Evolutionary conservation across 116 monocot genomes (phyloP).

Genomic region (Cymodocea nodosa): DNA sequence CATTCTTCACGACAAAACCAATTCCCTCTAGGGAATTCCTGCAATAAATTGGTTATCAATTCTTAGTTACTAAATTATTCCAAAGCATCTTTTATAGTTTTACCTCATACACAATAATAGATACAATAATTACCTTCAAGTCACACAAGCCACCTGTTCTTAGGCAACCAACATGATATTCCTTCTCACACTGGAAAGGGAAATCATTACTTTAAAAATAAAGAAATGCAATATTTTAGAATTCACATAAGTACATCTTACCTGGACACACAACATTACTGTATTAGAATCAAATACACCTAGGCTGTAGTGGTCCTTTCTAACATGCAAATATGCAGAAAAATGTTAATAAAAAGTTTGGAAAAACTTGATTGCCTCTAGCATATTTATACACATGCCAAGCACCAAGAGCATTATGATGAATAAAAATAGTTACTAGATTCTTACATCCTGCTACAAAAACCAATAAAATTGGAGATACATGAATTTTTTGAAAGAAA

Average conservation of each 20-base stretch:
- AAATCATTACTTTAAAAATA: conserved; percentile 3
- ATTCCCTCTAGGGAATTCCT: conserved; percentile 16
- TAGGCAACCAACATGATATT: conserved; percentile 21
- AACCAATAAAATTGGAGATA: not conserved
- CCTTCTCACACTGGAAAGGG: conserved; percentile 22
- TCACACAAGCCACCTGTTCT: conserved; percentile 10
- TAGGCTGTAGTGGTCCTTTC: conserved; percentile 8
- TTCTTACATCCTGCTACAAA: not conserved
- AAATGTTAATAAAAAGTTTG: not conserved
- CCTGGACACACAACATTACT: conserved; percentile 19
- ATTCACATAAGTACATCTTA: not conserved
- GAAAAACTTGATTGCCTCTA: too few relatives aligned
- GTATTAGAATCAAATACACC: conserved; percentile 15
- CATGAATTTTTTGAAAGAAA: not conserved
- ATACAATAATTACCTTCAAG: conserved; percentile 9
- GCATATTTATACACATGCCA: too few relatives aligned
- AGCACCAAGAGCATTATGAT: too few relatives aligned
- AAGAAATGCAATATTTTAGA: not conserved
- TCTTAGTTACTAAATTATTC: too few relatives aligned
- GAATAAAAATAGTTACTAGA: too few relatives aligned
- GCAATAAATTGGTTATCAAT: not conserved
- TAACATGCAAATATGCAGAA: conserved; percentile 5
- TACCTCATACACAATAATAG: not conserved
- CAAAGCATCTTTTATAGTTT: too few relatives aligned
- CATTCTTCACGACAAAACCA: conserved; percentile 24